Evolutionary conservation across 2,329 filamentous ascomycete species (phyloP).

Genomic region (Colletotrichum lini): DNA sequence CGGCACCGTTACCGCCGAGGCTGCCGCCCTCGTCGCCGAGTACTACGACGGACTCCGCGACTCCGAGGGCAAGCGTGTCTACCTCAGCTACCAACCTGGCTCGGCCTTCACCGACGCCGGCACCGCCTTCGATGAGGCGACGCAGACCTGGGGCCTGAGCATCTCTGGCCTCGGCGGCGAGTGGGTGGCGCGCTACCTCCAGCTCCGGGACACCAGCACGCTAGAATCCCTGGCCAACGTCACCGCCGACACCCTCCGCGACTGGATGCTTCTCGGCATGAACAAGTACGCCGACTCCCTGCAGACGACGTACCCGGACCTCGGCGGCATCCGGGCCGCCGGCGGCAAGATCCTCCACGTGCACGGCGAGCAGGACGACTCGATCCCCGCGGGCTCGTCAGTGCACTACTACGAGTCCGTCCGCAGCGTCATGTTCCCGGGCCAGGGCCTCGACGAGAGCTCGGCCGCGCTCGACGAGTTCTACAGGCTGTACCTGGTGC

Average conservation of each 20-base stretch:
- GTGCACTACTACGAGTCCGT: conserved; percentile 58
- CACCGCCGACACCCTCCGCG: conserved; percentile 66
- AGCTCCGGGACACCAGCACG: conserved; percentile 49
- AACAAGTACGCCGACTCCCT: conserved; percentile 50
- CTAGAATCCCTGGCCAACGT: conserved; percentile 59
- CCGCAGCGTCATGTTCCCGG: conserved; percentile 62
- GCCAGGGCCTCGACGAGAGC: conserved; percentile 50
- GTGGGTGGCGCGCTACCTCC: conserved; percentile 57
- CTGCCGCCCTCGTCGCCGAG: background rate
- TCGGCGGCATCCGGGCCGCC: conserved; percentile 50
- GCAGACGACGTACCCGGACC: conserved; percentile 53
- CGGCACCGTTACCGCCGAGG: conserved; percentile 23
- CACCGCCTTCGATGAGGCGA: conserved; percentile 50
- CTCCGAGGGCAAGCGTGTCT: conserved; percentile 53
- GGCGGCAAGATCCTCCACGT: conserved; percentile 61
- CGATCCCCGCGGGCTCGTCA: conserved; percentile 53
- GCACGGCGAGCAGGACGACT: conserved; percentile 57
- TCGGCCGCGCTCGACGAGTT: conserved; percentile 52
- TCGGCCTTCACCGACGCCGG: conserved; percentile 52
- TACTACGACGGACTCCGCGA: conserved; percentile 54
- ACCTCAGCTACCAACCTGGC: conserved; percentile 52
- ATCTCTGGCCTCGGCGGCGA: conserved; percentile 42
- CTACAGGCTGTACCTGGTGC: conserved; percentile 57
- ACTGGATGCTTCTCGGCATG: conserved; percentile 66
- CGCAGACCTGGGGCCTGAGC: conserved; percentile 43